Evolutionary conservation across 2,329 filamentous ascomycete species (phyloP), one percentile per base, ranked within the genome.

Genomic region (Ophioceras dolichostomum): DNA sequence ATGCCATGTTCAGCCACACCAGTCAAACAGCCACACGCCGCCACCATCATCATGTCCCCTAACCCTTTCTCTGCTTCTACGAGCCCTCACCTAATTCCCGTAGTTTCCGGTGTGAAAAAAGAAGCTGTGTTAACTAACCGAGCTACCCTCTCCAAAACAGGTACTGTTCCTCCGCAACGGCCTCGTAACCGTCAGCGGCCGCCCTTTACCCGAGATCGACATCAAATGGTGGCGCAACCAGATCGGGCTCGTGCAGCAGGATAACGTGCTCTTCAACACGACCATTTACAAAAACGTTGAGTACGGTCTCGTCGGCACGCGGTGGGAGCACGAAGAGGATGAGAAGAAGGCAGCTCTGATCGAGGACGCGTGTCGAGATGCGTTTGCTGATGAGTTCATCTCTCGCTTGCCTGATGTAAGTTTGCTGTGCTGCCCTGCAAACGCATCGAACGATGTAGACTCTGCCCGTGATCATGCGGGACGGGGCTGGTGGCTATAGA

Each of bases 301-400:
- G 3, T 63, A 67, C 39, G 73, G 72, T 1, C 53, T 76, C 0
- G 49, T 62, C 26, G 55, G 62, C 36, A 58, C 62, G 1, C 45
- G 54, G 10, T 60, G 56, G 57, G 59, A 64, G 39, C 37, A 54
- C 21, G 53, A 50, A 0, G 44, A 56, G 0, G 20, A 41, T 40
- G 62, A 67, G 5, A 59, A 45, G 5, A 53, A 81, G 55, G 60
- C 62, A 40, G 61, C 65, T 28, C 59, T 82, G 37, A 77, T 83
- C 1, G 65, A 67, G 38, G 67, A 73, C 26, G 80, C 80, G 4
- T 83, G 79, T 44, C 61, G 64, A 31, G 76, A 83, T 49, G 72
- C 79, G 0, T 83, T 78, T 57, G 79, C 79, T 0, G 72, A 80
- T 44, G 79, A 82, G 40, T 84, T 81, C 47, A 78, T 85, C 39